Evolutionary conservation across 192 early-diverging fungal genomes (phyloP).

Genomic region (Helicostylum pulchrum): DNA sequence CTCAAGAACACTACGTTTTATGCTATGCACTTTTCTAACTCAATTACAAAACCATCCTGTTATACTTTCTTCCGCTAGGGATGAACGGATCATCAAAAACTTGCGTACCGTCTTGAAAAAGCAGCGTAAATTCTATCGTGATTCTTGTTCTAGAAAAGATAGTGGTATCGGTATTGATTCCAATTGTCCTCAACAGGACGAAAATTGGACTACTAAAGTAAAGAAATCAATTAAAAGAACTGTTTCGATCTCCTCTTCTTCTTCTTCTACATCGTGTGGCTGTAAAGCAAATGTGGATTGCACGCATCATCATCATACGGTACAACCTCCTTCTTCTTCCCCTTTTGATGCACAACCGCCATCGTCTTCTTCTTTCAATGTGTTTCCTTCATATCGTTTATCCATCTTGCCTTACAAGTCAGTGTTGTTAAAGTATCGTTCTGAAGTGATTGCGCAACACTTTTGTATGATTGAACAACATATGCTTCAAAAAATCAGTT

Average conservation of each 20-base stretch:
- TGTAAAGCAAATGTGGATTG: no score
- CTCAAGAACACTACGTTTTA: conserved; percentile 46
- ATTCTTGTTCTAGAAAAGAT: conserved; percentile 11
- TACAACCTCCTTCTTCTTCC: no score
- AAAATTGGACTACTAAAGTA: conserved; percentile 27
- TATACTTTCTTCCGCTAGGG: conserved; percentile 37
- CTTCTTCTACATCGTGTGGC: conserved; percentile 19
- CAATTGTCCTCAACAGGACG: conserved; percentile 3
- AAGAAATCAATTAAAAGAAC: conserved; percentile 28
- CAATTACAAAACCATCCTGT: conserved; percentile 38
- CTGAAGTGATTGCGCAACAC: conserved; percentile 51
- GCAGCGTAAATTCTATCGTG: conserved; percentile 29
- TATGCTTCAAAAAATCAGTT: conserved; percentile 46
- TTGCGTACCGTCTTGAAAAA: conserved; percentile 45
- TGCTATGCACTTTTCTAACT: conserved; percentile 43
- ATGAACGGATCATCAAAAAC: conserved; percentile 45
- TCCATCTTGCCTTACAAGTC: conserved; percentile 16
- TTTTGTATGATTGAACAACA: conserved; percentile 51
- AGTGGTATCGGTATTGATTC: conserved; percentile 21
- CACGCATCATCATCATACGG: no score
- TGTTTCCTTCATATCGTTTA: no score
- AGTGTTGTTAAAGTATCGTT: conserved; percentile 47
- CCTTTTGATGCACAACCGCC: neutral
- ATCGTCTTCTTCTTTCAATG: no score
- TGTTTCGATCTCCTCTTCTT: conserved; percentile 22